These are phyloP conservation scores for Castanea sativa DNA, from an alignment of 306 rosid genomes.

Conservation along the genomic window DNA sequence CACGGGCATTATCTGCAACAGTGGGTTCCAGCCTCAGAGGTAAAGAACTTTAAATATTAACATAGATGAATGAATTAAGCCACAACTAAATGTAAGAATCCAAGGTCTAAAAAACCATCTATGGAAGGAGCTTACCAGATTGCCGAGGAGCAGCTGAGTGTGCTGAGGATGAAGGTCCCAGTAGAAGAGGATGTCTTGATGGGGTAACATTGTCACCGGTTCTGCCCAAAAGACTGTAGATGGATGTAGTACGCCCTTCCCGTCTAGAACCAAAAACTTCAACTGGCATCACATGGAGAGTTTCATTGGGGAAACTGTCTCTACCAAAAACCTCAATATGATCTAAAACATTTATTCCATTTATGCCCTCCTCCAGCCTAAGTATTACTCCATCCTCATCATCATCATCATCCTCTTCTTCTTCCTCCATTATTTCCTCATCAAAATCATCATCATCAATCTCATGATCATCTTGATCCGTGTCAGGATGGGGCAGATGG, in stretches of 20 bases:
- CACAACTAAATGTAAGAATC: background rate
- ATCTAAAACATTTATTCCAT: constrained; percentile 93
- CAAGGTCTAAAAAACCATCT: background rate
- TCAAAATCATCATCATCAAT: constrained; percentile 91
- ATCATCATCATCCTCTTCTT: constrained; percentile 95
- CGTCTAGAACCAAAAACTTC: constrained; percentile 97
- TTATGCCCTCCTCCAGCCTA: constrained; percentile 95
- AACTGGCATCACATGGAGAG: constrained; percentile 93
- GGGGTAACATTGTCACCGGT: constrained; percentile 77
- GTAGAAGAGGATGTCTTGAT: constrained; percentile 85
- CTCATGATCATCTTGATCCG: constrained; percentile 94
- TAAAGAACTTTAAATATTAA: background rate
- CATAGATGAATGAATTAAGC: background rate
- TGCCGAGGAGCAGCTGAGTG: constrained; percentile 50
- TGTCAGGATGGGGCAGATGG: constrained; percentile 87
- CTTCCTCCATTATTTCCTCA: constrained; percentile 91
- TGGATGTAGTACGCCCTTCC: constrained; percentile 91
- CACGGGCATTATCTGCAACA: constrained; percentile 46
- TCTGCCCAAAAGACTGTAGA: constrained; percentile 92
- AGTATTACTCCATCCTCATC: constrained; percentile 91
- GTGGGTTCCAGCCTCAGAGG: constrained; percentile 1
- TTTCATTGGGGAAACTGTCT: constrained; percentile 81
- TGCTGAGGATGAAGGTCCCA: constrained; percentile 66
- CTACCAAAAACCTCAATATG: constrained; percentile 95
- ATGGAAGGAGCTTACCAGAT: constrained; percentile 42